Conservation (phyloP, 2,329 filamentous ascomycete species). For the Rosellinia necatrix region DNA sequence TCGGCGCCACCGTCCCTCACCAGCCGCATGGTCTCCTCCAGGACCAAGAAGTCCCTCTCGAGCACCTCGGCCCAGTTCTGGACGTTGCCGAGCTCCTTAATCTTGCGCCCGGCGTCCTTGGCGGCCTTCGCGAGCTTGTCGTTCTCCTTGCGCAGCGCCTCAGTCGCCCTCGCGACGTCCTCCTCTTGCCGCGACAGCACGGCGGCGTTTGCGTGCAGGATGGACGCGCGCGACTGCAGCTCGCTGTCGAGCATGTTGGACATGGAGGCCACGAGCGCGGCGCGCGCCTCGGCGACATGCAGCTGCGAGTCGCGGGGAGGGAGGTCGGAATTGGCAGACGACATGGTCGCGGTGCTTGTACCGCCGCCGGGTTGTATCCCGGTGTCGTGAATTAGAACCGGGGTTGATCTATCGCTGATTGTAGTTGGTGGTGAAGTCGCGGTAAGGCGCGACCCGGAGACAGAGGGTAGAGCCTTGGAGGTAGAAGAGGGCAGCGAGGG, state of each 20-base stretch:
- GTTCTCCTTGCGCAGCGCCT: conserved; percentile 64
- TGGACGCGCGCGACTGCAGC: conserved; percentile 68
- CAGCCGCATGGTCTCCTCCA: conserved; percentile 67
- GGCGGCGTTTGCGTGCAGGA: conserved; percentile 70
- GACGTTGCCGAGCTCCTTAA: conserved; percentile 79
- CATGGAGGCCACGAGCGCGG: conserved; percentile 64
- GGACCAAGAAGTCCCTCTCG: conserved; percentile 66
- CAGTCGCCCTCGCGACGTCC: conserved; percentile 65
- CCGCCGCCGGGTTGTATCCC: conserved; percentile 5
- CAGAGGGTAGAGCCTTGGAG: conserved; percentile 23
- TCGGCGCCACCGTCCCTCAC: conserved; percentile 45
- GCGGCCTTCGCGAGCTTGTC: conserved; percentile 68
- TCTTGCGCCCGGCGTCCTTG: conserved; percentile 62
- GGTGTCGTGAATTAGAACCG: not conserved
- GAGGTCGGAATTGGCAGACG: conserved; percentile 41
- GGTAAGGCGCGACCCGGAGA: conserved; percentile 23
- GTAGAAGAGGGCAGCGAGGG: conserved; percentile 20
- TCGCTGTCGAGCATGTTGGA: conserved; percentile 72
- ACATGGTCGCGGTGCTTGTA: conserved; percentile 15
- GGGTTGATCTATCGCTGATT: conserved; percentile 7
- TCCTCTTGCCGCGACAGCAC: conserved; percentile 70
- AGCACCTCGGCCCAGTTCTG: conserved; percentile 89
- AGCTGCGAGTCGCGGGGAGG: conserved; percentile 50
- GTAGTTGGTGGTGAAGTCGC: conserved; percentile 26
- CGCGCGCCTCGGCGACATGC: conserved; percentile 60